These are phyloP conservation scores for Ogataea paraovalis DNA, from an alignment of 805 yeast genomes.

Conservation along the genomic window DNA sequence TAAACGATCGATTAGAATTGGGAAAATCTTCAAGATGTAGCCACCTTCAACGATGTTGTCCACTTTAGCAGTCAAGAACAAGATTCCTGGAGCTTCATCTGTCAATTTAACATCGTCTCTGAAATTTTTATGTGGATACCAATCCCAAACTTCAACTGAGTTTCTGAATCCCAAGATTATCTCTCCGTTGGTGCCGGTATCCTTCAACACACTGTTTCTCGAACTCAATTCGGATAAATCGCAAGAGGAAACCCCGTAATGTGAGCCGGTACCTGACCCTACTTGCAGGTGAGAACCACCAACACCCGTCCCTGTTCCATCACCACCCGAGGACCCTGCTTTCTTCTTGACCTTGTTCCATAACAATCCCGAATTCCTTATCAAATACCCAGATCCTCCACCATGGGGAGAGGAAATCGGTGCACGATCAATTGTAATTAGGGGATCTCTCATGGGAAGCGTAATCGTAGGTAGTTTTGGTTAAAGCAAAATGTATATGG, in stretches of 20 bases:
- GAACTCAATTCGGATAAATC: neutral
- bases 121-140: constrained; percentile 25
- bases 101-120: neutral
- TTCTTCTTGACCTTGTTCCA: constrained; percentile 16
- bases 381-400: constrained; percentile 6
- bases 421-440: neutral
- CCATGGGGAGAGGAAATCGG: constrained; percentile 1
- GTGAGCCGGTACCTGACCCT: neutral
- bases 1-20: constrained; percentile 23
- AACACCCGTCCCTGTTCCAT: neutral
- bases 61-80: constrained; percentile 27
- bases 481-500: neutral
- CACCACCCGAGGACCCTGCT: neutral
- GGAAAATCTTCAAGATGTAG: constrained; percentile 14
- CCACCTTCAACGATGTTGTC: constrained; percentile 12
- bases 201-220: constrained; percentile 13
- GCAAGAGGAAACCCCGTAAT: neutral
- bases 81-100: constrained; percentile 12
- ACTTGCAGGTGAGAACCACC: neutral
- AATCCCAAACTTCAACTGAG: constrained; percentile 38
- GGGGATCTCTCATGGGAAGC: neutral
- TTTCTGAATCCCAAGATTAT: constrained; percentile 27
- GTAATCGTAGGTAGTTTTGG: neutral
- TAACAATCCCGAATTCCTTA: constrained; percentile 11
- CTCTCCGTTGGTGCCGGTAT: constrained; percentile 38